Percentiles rank a stretch among this genome's conserved stretches.
phyloP scores from a whole-genome alignment of 129 eudicot genomes.

The Sambucus nigra region DNA sequence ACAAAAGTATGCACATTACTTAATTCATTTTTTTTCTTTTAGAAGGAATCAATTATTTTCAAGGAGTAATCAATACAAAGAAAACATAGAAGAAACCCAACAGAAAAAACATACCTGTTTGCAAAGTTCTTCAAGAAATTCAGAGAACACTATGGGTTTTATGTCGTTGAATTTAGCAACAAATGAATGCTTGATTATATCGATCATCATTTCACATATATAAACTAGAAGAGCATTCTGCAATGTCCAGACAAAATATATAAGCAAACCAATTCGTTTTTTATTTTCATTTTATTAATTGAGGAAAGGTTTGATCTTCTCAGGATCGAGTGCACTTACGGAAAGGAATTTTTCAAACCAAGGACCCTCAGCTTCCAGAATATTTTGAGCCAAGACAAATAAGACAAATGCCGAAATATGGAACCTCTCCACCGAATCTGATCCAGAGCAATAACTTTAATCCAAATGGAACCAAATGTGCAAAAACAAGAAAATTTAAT shows the following conservation, averaged over 20 bases:
- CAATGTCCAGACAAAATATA: conserved; percentile 13
- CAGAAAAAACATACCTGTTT: conserved; percentile 62
- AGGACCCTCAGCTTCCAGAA: conserved; percentile 90
- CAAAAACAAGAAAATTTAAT: conserved; percentile 8
- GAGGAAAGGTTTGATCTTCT: background rate
- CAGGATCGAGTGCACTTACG: conserved; percentile 40
- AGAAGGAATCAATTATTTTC: background rate
- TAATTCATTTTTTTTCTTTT: too few species aligned
- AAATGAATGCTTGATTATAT: conserved; percentile 84
- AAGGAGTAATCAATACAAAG: background rate
- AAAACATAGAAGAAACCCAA: background rate
- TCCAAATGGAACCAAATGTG: conserved; percentile 1
- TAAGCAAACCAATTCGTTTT: background rate
- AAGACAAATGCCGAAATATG: conserved; percentile 84
- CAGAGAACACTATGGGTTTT: conserved; percentile 85
- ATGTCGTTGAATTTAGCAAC: conserved; percentile 85
- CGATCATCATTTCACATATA: conserved; percentile 82
- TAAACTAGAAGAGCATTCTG: conserved; percentile 91
- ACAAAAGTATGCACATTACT: background rate
- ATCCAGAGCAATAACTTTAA: conserved; percentile 9
- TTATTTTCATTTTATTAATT: background rate
- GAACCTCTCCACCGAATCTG: conserved; percentile 97
- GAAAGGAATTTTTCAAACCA: conserved; percentile 78
- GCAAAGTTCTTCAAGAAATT: conserved; percentile 95
- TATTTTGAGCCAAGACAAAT: conserved; percentile 89